These are phyloP conservation scores for Thermomucor indicae-seudaticae DNA, from an alignment of 371 early-diverging fungal species.

Conservation along the genomic window DNA sequence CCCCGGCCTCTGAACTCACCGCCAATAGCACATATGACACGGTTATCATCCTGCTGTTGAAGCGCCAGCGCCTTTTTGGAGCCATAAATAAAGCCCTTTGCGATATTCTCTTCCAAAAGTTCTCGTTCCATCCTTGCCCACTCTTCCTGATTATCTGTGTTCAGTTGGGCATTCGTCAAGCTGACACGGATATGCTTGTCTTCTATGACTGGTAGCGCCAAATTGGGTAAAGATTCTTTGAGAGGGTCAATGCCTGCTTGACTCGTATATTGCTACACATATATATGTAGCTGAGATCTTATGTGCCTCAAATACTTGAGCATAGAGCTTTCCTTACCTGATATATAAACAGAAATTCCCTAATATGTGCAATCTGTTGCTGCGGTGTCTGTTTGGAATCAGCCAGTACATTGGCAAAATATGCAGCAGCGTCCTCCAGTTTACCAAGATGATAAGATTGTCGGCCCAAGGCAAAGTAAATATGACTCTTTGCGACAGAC, in stretches of 20 bases:
- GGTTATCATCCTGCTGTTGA: slow-evolving; percentile 47
- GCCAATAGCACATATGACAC: slow-evolving; percentile 67
- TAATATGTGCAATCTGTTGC: slow-evolving; percentile 70
- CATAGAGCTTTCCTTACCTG: slow-evolving; percentile 32
- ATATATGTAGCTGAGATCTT: background rate
- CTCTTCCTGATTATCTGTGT: slow-evolving; percentile 43
- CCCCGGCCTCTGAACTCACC: slow-evolving; percentile 30
- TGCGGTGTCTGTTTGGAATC: slow-evolving; percentile 62
- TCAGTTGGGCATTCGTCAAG: slow-evolving; percentile 42
- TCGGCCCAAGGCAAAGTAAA: slow-evolving; percentile 81
- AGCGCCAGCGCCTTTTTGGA: slow-evolving; percentile 36
- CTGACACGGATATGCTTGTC: slow-evolving; percentile 41
- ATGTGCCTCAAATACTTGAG: background rate
- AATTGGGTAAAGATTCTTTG: slow-evolving; percentile 33
- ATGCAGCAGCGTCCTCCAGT: slow-evolving; percentile 50
- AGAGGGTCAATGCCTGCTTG: slow-evolving; percentile 33
- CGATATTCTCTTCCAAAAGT: slow-evolving; percentile 49
- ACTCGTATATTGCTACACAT: slow-evolving; percentile 44
- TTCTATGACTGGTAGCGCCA: slow-evolving; percentile 50
- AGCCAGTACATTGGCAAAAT: slow-evolving; percentile 65
- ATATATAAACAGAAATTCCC: slow-evolving; percentile 77
- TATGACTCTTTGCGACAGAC: slow-evolving; percentile 81
- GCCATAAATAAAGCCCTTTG: slow-evolving; percentile 30
- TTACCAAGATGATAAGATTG: slow-evolving; percentile 65
- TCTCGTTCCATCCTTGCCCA: slow-evolving; percentile 64